These are phyloP conservation scores for Paecilomyces sp. DNA, from an alignment of 2,329 filamentous ascomycete genomes.

Conservation along the genomic window DNA sequence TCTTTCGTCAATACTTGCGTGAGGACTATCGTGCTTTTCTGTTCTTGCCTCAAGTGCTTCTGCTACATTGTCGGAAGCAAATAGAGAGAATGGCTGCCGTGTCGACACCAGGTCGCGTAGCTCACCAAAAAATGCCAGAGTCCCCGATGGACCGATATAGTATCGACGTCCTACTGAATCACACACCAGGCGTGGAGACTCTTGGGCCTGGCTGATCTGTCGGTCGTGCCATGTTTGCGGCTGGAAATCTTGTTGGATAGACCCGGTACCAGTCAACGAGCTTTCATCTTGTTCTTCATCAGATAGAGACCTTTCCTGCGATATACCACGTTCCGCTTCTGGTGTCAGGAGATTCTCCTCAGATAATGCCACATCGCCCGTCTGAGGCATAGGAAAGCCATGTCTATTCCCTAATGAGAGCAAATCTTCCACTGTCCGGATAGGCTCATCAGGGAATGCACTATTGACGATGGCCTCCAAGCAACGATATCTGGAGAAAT, in stretches of 20 bases:
- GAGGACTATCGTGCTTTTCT: neutral
- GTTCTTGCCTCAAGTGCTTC: slow-evolving; percentile 17
- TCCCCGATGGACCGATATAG: slow-evolving; percentile 33
- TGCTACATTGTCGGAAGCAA: slow-evolving; percentile 16
- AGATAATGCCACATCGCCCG: neutral
- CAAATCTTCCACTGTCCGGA: slow-evolving; percentile 22
- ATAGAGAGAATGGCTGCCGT: slow-evolving; percentile 9
- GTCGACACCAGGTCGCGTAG: slow-evolving; percentile 22
- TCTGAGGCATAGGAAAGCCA: slow-evolving; percentile 27
- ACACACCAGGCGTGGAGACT: slow-evolving; percentile 18
- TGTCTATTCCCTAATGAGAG: slow-evolving; percentile 20
- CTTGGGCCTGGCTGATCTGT: neutral
- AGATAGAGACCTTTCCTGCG: neutral
- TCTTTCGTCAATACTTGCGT: neutral
- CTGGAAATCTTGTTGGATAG: neutral
- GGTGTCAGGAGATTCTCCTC: neutral
- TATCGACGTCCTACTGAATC: slow-evolving; percentile 30
- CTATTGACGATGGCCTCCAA: slow-evolving; percentile 30
- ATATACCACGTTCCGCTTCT: neutral
- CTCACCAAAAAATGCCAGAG: slow-evolving; percentile 29
- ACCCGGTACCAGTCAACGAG: slow-evolving; percentile 8
- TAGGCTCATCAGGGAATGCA: slow-evolving; percentile 25
- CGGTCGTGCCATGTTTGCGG: neutral
- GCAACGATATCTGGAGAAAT: slow-evolving; percentile 22
- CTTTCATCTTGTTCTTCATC: slow-evolving; percentile 2